These are phyloP conservation scores for Boletus tomentosulus DNA, from an alignment of 768 basidiomycete genomes.

Conservation along the genomic window DNA sequence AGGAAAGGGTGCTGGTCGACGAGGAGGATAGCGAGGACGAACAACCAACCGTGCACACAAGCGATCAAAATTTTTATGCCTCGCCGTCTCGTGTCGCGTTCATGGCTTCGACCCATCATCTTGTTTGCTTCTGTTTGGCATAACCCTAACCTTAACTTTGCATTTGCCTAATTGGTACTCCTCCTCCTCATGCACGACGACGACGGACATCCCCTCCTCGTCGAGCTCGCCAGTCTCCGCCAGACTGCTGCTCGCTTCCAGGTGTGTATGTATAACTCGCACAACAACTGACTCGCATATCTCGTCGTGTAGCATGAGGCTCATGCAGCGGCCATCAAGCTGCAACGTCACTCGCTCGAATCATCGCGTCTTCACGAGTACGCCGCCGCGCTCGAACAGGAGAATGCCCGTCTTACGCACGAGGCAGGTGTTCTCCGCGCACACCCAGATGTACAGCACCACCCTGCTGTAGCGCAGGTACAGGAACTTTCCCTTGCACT, in stretches of 20 bases:
- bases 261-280: slow-evolving; percentile 26
- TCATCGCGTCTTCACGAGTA: slow-evolving; percentile 29
- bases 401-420: slow-evolving; percentile 52
- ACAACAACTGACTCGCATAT: background rate
- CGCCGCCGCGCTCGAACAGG: slow-evolving; percentile 42
- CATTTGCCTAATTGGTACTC: background rate
- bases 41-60: slow-evolving; percentile 6
- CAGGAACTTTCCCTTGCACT: slow-evolving; percentile 64
- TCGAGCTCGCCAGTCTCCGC: slow-evolving; percentile 45
- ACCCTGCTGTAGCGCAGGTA: slow-evolving; percentile 36
- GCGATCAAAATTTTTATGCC: slow-evolving; percentile 9
- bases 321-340: slow-evolving; percentile 57
- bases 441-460: slow-evolving; percentile 42
- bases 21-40: slow-evolving; percentile 2
- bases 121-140: slow-evolving; percentile 19
- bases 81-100: background rate
- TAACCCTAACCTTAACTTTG: slow-evolving; percentile 20
- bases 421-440: slow-evolving; percentile 57
- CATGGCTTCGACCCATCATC: background rate
- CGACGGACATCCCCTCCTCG: slow-evolving; percentile 41
- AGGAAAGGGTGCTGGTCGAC: slow-evolving; percentile 5
- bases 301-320: slow-evolving; percentile 55
- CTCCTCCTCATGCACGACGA: slow-evolving; percentile 11
- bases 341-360: slow-evolving; percentile 60
- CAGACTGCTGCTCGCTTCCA: slow-evolving; percentile 47